Base-by-base conservation (phyloP, 768 basidiomycete species). In the Royoungia palumana region DNA sequence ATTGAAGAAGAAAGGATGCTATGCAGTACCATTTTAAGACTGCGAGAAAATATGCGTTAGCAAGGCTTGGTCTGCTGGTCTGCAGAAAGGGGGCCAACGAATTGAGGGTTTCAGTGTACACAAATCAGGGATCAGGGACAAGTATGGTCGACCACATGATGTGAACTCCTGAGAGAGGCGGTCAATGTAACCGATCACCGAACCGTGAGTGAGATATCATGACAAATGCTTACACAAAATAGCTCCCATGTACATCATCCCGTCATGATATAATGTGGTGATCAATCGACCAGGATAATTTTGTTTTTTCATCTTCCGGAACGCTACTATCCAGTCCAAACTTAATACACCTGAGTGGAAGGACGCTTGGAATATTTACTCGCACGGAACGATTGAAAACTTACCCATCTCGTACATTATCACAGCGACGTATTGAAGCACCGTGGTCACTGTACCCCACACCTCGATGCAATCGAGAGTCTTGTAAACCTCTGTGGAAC, bases 1-100 rank as follows among this genome's bases (percentile, higher is more conserved):
- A 41, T 61, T 58, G 22, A 61, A 61, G 59, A 61, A 6, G 60
- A 49, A 46, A 61, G 60, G 25, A 61, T 51, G 17, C 60, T 61
- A 21, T 62, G 60, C 44, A 50, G 46, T 20, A 50, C 60, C 41
- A 62, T 28, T 27, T 62, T 60, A 28, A 51, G 57, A 32, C 60
- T 61, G 12, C 8, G 12, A 35, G 28, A 35, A 24, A 39, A 28
- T 28, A 12, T 28, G 35, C 1, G 19, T 55, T 36, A 55, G 49
- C 19, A 30, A 35, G 6, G 20, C n/a, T 21, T 13, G 7, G 9
- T 40, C 42, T 9, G 12, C 11, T 9, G 13, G 13, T 28, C 27
- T 21, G 8, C 10, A 16, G 36, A 32, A 14, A 44, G n/a, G 20
- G 19, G 4, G 51, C 57, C 3, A 10, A 59, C 58, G 50, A 59